Evolutionary conservation across 257 asterid genomes (phyloP).

Genomic region (Henckelia pumila): DNA sequence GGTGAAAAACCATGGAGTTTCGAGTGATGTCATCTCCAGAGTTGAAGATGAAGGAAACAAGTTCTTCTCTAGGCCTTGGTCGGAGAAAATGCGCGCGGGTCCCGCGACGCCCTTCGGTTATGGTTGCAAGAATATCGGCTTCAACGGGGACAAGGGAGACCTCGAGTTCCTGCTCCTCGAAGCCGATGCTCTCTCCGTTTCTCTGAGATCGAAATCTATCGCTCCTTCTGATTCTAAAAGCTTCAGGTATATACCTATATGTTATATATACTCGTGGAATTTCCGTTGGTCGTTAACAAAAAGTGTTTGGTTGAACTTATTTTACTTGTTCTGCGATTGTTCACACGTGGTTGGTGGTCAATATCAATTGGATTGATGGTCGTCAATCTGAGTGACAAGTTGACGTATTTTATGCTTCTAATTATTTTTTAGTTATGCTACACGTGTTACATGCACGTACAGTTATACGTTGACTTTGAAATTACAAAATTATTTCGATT

Average conservation of each 20-base stretch:
- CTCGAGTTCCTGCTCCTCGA: conserved; percentile 65
- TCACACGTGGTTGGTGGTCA: no score
- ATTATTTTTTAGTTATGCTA: no score
- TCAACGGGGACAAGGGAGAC: conserved; percentile 73
- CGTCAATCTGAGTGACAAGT: no score
- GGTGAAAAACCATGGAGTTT: conserved; percentile 57
- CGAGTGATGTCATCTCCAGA: conserved; percentile 36
- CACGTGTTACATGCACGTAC: no score
- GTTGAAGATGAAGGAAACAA: conserved; percentile 42
- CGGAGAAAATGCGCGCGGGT: conserved; percentile 50
- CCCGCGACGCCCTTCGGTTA: conserved; percentile 67
- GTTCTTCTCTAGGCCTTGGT: conserved; percentile 50
- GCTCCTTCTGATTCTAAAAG: conserved; percentile 36
- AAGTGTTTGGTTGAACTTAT: no score
- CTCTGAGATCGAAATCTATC: conserved; percentile 37
- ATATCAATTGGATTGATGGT: no score
- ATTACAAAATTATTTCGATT: no score
- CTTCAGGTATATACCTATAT: conserved; percentile 43
- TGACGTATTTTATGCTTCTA: no score
- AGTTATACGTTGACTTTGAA: no score
- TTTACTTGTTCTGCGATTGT: no score
- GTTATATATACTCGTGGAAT: no score
- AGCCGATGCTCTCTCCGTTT: conserved; percentile 41
- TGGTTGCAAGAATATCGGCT: conserved; percentile 73
- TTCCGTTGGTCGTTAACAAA: no score